These are phyloP conservation scores for Saururus chinensis DNA, from an alignment of 164 flowering plant genomes.

Conservation along the genomic window DNA sequence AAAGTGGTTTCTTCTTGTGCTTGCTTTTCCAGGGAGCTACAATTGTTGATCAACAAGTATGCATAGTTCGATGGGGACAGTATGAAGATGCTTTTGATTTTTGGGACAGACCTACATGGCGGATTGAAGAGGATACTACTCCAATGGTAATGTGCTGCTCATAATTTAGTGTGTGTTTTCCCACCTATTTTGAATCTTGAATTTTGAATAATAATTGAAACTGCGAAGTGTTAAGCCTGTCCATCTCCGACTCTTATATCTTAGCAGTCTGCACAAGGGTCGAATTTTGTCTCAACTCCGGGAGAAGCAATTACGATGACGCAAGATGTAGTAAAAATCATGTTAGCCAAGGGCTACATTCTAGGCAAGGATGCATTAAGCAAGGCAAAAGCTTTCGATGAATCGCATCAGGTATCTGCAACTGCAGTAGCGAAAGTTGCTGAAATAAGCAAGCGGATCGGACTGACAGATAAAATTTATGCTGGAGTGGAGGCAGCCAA, in stretches of 20 bases:
- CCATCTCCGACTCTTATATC: neutral
- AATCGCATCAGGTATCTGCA: conserved; percentile 57
- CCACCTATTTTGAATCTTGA: neutral
- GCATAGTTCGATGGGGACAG: conserved; percentile 56
- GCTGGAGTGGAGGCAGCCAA: conserved; percentile 56
- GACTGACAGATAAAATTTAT: conserved; percentile 52
- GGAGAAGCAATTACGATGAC: conserved; percentile 74
- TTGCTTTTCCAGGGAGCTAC: conserved; percentile 61
- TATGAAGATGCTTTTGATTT: conserved; percentile 37
- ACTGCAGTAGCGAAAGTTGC: conserved; percentile 63
- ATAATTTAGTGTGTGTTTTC: neutral
- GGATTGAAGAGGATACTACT: conserved; percentile 25
- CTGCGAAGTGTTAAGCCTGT: neutral
- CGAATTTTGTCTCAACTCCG: conserved; percentile 30
- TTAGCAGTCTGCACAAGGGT: conserved; percentile 22
- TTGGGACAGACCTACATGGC: conserved; percentile 48
- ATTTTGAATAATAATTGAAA: neutral
- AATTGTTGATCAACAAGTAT: conserved; percentile 64
- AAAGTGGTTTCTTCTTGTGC: neutral
- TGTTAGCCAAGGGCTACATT: conserved; percentile 73
- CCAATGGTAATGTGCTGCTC: conserved; percentile 23
- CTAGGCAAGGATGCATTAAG: conserved; percentile 64
- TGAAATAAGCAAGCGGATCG: conserved; percentile 55
- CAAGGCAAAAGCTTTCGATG: conserved; percentile 81
- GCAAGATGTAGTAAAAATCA: conserved; percentile 72